Evolutionary conservation across 192 early-diverging fungal species (phyloP).

Genomic region (Coemansia sp.): DNA sequence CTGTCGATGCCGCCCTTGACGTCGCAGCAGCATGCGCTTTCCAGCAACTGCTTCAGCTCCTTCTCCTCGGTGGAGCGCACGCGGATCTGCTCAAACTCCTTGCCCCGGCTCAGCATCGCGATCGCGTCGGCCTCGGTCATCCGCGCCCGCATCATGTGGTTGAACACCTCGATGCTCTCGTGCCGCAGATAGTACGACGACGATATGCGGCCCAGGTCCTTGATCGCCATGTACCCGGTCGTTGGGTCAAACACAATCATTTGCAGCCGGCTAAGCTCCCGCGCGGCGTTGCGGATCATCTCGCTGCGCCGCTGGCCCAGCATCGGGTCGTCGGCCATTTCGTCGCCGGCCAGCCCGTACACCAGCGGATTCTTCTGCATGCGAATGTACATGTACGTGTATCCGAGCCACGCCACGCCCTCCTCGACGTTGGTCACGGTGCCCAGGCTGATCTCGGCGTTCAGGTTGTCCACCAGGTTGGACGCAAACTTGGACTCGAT

Average conservation of each 20-base stretch:
- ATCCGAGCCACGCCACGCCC: slow-evolving; percentile 93
- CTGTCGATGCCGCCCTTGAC: slow-evolving; percentile 81
- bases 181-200: slow-evolving; percentile 90
- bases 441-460: slow-evolving; percentile 94
- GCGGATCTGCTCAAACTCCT: slow-evolving; percentile 93
- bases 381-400: slow-evolving; percentile 94
- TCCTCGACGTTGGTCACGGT: slow-evolving; percentile 95
- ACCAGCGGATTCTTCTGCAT: slow-evolving; percentile 94
- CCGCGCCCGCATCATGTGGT: slow-evolving; percentile 72
- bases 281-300: slow-evolving; percentile 73
- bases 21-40: slow-evolving; percentile 75
- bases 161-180: slow-evolving; percentile 84
- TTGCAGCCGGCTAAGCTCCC: slow-evolving; percentile 70
- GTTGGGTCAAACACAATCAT: slow-evolving; percentile 90
- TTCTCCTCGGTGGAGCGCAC: slow-evolving; percentile 81
- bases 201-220: slow-evolving; percentile 90
- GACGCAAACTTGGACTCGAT: slow-evolving; percentile 92
- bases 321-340: slow-evolving; percentile 71
- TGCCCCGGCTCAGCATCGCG: slow-evolving; percentile 79
- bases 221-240: slow-evolving; percentile 79
- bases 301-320: slow-evolving; percentile 78
- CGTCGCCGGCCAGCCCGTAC: slow-evolving; percentile 83
- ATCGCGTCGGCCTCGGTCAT: slow-evolving; percentile 96
- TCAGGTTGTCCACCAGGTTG: slow-evolving; percentile 88
- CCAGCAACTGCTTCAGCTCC: slow-evolving; percentile 70